A percentile compares a stretch with the other conserved stretches of the same genome.
phyloP scores from a whole-genome alignment of 306 rosid genomes.

The Prunus mira region DNA sequence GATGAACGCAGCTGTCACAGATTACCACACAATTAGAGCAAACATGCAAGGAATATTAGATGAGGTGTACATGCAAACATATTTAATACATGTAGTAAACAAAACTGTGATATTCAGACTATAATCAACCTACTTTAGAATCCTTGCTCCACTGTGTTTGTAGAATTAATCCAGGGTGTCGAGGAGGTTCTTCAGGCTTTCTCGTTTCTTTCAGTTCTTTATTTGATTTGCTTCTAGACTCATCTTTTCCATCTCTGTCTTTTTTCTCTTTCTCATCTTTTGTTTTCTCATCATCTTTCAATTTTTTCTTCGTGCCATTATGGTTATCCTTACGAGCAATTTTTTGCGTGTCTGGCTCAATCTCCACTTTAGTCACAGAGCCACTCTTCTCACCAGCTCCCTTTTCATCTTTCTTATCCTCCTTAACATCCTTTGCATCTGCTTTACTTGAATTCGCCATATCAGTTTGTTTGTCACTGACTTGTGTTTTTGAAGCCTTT shows the following conservation, averaged over 20 bases:
- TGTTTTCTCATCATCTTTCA: constrained; percentile 60
- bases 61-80: background rate
- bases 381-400: constrained; percentile 43
- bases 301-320: constrained; percentile 39
- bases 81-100: background rate
- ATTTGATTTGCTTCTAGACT: constrained; percentile 58
- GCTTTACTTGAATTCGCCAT: constrained; percentile 32
- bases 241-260: constrained; percentile 57
- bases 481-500: constrained; percentile 42
- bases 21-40: constrained; percentile 21
- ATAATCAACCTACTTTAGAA: constrained; percentile 61
- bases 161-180: constrained; percentile 86
- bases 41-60: background rate
- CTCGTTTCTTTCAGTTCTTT: constrained; percentile 72
- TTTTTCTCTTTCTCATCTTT: constrained; percentile 61
- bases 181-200: constrained; percentile 89
- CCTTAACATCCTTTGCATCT: constrained; percentile 41
- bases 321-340: constrained; percentile 40
- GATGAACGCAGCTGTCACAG: constrained; percentile 66
- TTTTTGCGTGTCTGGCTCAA: constrained; percentile 46
- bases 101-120: constrained; percentile 2
- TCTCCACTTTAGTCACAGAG: constrained; percentile 28
- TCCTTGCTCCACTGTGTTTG: constrained; percentile 65
- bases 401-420: constrained; percentile 51
- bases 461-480: constrained; percentile 33